Evolutionary conservation across 2,329 filamentous ascomycete species (phyloP).

Genomic region (Tolypocladium endophyticum): DNA sequence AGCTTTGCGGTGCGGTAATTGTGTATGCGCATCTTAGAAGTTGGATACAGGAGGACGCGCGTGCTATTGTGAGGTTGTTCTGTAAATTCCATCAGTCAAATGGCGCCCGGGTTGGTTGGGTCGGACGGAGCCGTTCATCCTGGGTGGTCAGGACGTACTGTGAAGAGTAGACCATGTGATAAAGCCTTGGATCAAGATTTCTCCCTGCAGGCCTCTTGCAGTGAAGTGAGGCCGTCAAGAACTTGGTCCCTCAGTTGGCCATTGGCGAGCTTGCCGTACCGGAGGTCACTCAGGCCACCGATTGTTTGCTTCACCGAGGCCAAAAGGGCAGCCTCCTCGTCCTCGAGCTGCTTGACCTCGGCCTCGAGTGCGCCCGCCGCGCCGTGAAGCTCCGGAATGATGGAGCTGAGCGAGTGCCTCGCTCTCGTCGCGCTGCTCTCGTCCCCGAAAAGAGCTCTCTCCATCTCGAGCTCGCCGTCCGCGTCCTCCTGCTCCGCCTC

Average conservation of each 20-base stretch:
- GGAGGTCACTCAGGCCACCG: constrained; percentile 68
- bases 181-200: constrained; percentile 18
- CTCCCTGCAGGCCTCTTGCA: constrained; percentile 49
- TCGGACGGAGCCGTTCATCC: not conserved
- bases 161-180: not conserved
- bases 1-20: not conserved
- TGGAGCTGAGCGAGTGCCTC: constrained; percentile 51
- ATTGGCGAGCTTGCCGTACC: constrained; percentile 66
- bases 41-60: not conserved
- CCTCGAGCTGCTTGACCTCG: constrained; percentile 55
- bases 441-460: constrained; percentile 50
- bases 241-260: constrained; percentile 54
- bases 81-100: not conserved
- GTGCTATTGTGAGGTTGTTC: not conserved
- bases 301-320: constrained; percentile 54
- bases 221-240: constrained; percentile 47
- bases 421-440: constrained; percentile 31
- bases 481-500: constrained; percentile 42
- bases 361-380: constrained; percentile 55
- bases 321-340: constrained; percentile 51
- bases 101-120: not conserved
- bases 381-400: constrained; percentile 58
- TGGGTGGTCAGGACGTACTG: not conserved
- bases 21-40: not conserved
- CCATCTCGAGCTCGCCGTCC: constrained; percentile 55